Evolutionary conservation across 2,329 filamentous ascomycete genomes (phyloP).

Genomic region (Teratosphaeria zuluensis): DNA sequence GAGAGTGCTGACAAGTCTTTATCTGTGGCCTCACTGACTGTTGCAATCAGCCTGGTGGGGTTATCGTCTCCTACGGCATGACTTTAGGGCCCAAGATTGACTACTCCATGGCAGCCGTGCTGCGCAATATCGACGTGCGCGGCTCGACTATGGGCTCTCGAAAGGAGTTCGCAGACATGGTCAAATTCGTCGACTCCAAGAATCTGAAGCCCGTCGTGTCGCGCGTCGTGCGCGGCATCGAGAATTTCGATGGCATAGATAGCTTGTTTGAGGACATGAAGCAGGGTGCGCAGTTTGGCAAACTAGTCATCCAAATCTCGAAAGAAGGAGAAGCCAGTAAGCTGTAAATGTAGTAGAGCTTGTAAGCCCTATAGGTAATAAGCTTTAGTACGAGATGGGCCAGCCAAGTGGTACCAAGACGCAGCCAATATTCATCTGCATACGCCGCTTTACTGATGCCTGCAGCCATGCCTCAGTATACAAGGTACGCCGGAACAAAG

Average conservation of each 20-base stretch:
- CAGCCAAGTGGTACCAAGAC: not conserved
- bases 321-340: constrained; percentile 21
- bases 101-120: constrained; percentile 71
- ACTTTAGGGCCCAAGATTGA: constrained; percentile 76
- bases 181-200: constrained; percentile 65
- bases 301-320: constrained; percentile 69
- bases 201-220: constrained; percentile 71
- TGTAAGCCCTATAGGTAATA: not conserved
- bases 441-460: not conserved
- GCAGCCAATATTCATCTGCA: not conserved
- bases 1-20: constrained; percentile 4
- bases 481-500: not conserved
- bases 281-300: constrained; percentile 78
- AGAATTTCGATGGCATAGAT: constrained; percentile 70
- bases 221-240: constrained; percentile 56
- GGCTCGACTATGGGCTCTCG: constrained; percentile 88
- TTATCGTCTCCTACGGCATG: constrained; percentile 88
- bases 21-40: constrained; percentile 4
- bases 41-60: constrained; percentile 52
- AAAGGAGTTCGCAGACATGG: constrained; percentile 84
- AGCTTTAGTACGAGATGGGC: not conserved
- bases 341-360: constrained; percentile 10
- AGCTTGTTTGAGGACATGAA: constrained; percentile 81
- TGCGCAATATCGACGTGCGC: constrained; percentile 78
- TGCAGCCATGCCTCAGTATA: not conserved